Evolutionary conservation across 805 yeast genomes (phyloP), one percentile per base, ranked within the genome.

Genomic region (Sugiyamaella chiloensis): DNA sequence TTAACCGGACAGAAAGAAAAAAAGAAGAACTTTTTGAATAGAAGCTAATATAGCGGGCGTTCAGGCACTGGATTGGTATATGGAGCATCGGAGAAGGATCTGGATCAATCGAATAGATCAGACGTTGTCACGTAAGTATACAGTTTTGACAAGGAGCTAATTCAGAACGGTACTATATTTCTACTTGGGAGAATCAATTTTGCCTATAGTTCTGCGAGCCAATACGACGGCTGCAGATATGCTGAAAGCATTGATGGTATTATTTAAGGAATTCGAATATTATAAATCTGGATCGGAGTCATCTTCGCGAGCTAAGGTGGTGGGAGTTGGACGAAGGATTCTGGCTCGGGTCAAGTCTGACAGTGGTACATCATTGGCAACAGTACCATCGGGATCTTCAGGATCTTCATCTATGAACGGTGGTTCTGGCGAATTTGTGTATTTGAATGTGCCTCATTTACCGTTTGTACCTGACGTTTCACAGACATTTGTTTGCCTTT

Each of bases 391-490:
- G 23, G 5, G 27, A 3, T 23, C 29, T 2, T 24, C 51, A n/a
- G 20, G 39, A 36, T 19, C 42, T 3, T 23, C 45, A 14, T 23
- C 44, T 9, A 35, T 24, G 20, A 29, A 29, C 1, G 29, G 24
- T 5, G 14, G 12, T 19, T 24, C 43, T 17, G 36, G 40, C 32
- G 62, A 57, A 2, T 52, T 52, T 34, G 23, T 42, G 6, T 49
- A 53, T 41, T 53, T 59, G 30, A 45, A 27, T 27, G 44, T 56
- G n/a, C 46, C 44, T 29, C 60, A 53, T 37, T 52, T 59, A 43
- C 63, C 63, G 23, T 59, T 55, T 46, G 44, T 49, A 4, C 63
- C 62, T n/a, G 63, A 59, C 46, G 44, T 50, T 26, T 52, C 57
- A 37, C 60, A 57, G 44, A 57, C 62, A n/a, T 57, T 57, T 42